Evolutionary conservation across 1,284 basidiomycete species (phyloP).

Genomic region (Puccinia coronata): DNA sequence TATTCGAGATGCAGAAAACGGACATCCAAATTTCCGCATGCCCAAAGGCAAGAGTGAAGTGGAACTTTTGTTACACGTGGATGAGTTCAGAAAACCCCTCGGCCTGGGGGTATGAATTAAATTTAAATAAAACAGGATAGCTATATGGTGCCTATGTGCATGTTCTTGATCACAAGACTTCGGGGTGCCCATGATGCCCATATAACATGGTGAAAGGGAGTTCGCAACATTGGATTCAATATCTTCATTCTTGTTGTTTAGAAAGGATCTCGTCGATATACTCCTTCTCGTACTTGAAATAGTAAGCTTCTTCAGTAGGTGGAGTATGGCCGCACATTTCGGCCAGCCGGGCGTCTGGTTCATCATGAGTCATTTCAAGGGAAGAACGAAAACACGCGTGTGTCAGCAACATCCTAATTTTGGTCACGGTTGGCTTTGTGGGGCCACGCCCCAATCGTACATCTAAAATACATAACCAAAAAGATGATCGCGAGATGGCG

Average conservation of each 20-base stretch:
- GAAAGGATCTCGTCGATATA: slow-evolving; percentile 5
- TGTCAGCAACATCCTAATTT: not conserved
- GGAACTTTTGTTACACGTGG: no score
- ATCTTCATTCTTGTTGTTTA: not conserved
- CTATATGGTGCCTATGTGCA: no score
- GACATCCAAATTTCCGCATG: no score
- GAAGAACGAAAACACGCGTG: not conserved
- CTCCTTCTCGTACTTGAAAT: slow-evolving; percentile 27
- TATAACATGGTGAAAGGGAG: not conserved
- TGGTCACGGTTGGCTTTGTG: not conserved
- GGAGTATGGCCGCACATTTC: slow-evolving; percentile 38
- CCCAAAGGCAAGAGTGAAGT: no score
- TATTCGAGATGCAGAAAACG: no score
- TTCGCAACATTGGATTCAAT: not conserved
- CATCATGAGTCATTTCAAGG: not conserved
- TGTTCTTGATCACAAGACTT: no score
- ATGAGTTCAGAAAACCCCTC: no score
- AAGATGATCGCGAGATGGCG: not conserved
- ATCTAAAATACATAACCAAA: not conserved
- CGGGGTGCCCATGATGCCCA: no score
- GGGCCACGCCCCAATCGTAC: not conserved
- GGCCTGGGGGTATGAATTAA: no score
- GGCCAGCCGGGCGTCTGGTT: slow-evolving; percentile 21
- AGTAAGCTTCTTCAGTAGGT: slow-evolving; percentile 30
- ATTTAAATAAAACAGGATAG: no score